Conservation (phyloP, 2,329 filamentous ascomycete species). For the Grosmannia penicillata region DNA sequence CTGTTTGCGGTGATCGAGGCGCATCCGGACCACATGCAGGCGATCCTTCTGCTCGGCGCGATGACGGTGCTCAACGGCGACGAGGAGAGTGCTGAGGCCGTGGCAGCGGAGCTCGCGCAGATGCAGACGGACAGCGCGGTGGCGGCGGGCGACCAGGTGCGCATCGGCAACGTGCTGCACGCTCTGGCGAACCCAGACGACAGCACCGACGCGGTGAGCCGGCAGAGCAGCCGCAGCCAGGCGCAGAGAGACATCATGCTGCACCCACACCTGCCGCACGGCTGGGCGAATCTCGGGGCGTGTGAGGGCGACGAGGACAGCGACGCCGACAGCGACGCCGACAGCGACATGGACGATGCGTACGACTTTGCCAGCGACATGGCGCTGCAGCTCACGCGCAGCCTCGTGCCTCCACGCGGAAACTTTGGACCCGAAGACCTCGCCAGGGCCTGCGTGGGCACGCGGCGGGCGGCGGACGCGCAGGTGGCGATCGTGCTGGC, state of each 20-base stretch:
- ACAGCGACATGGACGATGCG: conserved; percentile 23
- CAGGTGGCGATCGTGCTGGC: conserved; percentile 66
- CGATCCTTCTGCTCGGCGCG: conserved; percentile 67
- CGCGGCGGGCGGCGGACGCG: conserved; percentile 55
- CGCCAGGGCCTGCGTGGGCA: conserved; percentile 58
- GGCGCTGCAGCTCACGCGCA: conserved; percentile 64
- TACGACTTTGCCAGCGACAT: conserved; percentile 51
- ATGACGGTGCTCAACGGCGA: conserved; percentile 74
- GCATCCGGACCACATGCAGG: conserved; percentile 60
- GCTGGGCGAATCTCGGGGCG: conserved; percentile 55
- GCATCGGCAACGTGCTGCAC: conserved; percentile 61
- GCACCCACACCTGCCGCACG: conserved; percentile 60
- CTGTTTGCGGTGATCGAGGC: conserved; percentile 69
- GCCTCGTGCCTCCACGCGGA: conserved; percentile 59
- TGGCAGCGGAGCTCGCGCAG: conserved; percentile 59
- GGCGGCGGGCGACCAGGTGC: conserved; percentile 45
- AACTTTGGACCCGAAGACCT: conserved; percentile 54
- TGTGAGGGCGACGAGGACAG: conserved; percentile 27
- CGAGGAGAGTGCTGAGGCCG: conserved; percentile 63
- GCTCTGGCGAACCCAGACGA: conserved; percentile 44
- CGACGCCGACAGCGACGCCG: conserved; percentile 3
- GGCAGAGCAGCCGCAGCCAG: conserved; percentile 38
- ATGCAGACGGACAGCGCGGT: conserved; percentile 54
- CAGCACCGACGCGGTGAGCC: conserved; percentile 28
- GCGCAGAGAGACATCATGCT: conserved; percentile 68